Percentiles rank a stretch among this genome's conserved stretches.
Evolutionary conservation across 2,329 filamentous ascomycete genomes (phyloP).

Genomic region (Cercospora sp.): DNA sequence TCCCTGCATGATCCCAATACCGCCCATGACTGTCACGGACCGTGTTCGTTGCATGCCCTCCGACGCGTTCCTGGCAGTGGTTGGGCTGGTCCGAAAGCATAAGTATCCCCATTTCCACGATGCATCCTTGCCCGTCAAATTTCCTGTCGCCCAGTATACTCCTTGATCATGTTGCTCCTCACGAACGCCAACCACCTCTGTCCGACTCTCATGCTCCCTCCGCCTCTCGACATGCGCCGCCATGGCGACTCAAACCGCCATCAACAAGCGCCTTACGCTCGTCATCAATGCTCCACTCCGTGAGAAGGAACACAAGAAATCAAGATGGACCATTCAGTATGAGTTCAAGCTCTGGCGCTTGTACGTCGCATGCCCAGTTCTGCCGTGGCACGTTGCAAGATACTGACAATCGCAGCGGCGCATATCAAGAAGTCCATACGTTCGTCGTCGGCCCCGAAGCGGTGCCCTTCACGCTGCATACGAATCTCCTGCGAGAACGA

Average conservation of each 20-base stretch:
- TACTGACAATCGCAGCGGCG: slow-evolving; percentile 6
- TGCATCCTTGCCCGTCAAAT: background rate
- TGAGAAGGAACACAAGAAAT: background rate
- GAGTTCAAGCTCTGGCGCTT: slow-evolving; percentile 12
- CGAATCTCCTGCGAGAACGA: slow-evolving; percentile 8
- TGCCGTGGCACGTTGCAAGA: background rate
- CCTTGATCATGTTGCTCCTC: background rate
- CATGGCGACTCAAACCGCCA: slow-evolving; percentile 5
- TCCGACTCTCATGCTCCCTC: background rate
- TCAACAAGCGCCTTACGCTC: slow-evolving; percentile 14
- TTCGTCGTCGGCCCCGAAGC: slow-evolving; percentile 9
- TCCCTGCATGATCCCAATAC: background rate
- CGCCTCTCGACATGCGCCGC: background rate
- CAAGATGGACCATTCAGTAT: slow-evolving; percentile 12
- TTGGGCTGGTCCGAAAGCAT: background rate
- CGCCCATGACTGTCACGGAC: background rate
- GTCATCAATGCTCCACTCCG: slow-evolving; percentile 4
- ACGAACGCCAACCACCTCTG: background rate
- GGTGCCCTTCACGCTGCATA: slow-evolving; percentile 8
- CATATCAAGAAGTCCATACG: slow-evolving; percentile 10
- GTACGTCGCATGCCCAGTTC: background rate
- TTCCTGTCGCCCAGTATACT: background rate
- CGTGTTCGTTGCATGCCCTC: background rate
- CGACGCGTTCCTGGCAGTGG: background rate
- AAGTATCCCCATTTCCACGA: background rate